Base-by-base conservation (phyloP, 352 stramenopile species). In the Globisporangium okanoganense region DNA sequence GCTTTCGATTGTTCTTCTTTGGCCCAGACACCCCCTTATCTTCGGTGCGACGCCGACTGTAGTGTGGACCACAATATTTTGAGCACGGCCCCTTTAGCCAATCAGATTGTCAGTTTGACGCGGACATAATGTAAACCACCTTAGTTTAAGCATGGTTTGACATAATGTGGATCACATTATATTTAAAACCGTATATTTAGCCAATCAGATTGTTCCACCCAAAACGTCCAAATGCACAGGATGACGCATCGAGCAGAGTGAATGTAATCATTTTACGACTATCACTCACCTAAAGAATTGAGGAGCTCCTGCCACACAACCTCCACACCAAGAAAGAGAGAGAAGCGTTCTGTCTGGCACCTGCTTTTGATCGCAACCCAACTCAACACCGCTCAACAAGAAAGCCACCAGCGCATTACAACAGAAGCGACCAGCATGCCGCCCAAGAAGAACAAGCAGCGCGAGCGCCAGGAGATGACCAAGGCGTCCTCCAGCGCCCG, bases 391-490 rank as follows among this genome's bases (percentile, higher is more conserved):
- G 14, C 47, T 24, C 27, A 10, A 35, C 10, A 43, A 41, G 29
- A 13, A 55, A 58, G n/a, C 51, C 43, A 61, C 43, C 47, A 22
- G 25, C 25, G 1, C 48, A 6, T 8, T 18, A 10, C 18, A 43
- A 16, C 31, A n/a, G 12, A n/a, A n/a, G n/a, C n/a, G n/a, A n/a
- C n/a, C 22, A 40, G 16, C 33, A 80, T 80, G 72, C 48, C 70
- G 50, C 77, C 78, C 51, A 88, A 88, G 78, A 90, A 86, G 66
- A 95, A 90, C 75, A 93, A 94, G 69, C 86, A 95, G 75, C 83
- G 83, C 67, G 86, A 95, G 70, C 90, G 90, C 64, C 79, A 88
- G 54, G 86, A 92, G 70, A 79, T 94, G 66, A 90, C 70, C 57
- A 79, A 79, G 44, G 86, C 86, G 48, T 92, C 86, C 9, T 95